Evolutionary conservation across 768 basidiomycete genomes (phyloP).

Genomic region (Suillus bovinus): DNA sequence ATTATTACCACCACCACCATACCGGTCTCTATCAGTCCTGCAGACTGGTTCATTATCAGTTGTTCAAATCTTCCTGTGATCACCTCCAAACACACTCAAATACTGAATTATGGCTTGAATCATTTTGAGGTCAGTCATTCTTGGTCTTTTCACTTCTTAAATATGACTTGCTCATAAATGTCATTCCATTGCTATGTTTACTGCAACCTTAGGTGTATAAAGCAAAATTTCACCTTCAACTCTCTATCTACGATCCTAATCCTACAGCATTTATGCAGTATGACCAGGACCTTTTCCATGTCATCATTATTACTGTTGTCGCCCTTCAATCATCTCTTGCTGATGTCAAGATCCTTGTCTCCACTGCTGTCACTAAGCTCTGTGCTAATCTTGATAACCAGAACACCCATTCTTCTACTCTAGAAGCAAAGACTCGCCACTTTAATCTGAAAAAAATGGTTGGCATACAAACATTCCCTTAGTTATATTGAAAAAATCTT

Average conservation of each 20-base stretch:
- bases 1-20: background rate
- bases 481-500: background rate
- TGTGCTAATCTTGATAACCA: background rate
- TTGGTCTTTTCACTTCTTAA: too few relatives aligned
- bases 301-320: background rate
- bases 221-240: background rate
- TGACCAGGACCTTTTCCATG: background rate
- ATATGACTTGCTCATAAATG: too few relatives aligned
- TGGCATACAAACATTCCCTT: background rate
- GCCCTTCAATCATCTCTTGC: background rate
- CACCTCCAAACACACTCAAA: background rate
- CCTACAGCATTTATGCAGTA: background rate
- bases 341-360: background rate
- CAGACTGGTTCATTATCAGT: background rate
- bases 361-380: background rate
- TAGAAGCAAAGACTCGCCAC: background rate
- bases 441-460: background rate
- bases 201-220: too few relatives aligned
- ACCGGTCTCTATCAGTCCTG: background rate
- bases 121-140: background rate
- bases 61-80: background rate
- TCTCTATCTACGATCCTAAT: background rate
- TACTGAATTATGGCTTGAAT: background rate
- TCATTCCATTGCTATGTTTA: too few relatives aligned
- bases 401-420: background rate